phyloP scores from a whole-genome alignment of 148 eudicot genomes.

The Chenopodium quinoa region DNA sequence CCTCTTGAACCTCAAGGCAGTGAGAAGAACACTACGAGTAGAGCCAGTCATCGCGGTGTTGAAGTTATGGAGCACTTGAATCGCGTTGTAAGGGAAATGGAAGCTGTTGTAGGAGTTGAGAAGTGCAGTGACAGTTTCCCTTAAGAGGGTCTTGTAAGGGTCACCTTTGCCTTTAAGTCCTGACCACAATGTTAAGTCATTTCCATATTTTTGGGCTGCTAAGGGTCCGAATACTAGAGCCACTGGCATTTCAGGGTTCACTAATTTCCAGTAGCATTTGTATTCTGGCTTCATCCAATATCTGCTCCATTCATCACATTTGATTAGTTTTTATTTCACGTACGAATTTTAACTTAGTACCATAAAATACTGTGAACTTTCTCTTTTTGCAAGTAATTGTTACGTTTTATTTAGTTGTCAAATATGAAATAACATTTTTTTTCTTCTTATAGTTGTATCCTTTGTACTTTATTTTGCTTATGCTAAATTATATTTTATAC shows the following conservation, averaged over 20 bases:
- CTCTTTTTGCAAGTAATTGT: too few species aligned
- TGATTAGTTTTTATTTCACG: not conserved
- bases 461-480: too few species aligned
- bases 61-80: conserved; percentile 42
- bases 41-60: conserved; percentile 59
- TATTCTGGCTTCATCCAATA: conserved; percentile 71
- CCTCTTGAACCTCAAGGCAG: conserved; percentile 66
- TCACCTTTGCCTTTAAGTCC: conserved; percentile 71
- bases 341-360: too few species aligned
- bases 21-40: conserved; percentile 46
- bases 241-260: conserved; percentile 62
- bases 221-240: conserved; percentile 61
- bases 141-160: conserved; percentile 71
- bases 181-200: conserved; percentile 42
- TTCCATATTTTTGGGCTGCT: conserved; percentile 63
- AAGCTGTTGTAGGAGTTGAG: conserved; percentile 74
- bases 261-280: conserved; percentile 77
- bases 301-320: conserved; percentile 31
- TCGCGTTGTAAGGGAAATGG: conserved; percentile 57
- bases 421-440: too few species aligned
- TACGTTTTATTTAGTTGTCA: too few species aligned
- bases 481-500: too few species aligned
- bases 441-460: too few species aligned
- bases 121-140: conserved; percentile 78
- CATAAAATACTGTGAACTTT: too few species aligned